Conservation (phyloP, 1,284 basidiomycete species). For the Schizopora paradoxa region DNA sequence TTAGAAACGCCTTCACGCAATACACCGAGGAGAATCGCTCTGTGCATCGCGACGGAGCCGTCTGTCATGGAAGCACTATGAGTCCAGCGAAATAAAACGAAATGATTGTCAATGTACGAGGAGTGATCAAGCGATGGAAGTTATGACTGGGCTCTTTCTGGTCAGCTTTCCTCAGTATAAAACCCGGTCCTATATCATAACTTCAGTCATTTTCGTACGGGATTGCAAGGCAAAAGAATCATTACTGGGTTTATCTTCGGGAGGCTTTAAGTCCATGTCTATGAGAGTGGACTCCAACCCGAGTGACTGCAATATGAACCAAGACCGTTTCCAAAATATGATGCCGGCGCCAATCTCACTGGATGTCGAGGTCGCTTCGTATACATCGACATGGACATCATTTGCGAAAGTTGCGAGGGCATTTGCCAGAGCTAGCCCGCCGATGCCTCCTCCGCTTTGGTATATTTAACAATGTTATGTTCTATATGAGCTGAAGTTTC, state of each 20-base stretch:
- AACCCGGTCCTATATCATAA: conserved; percentile 4
- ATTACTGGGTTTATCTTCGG: conserved; percentile 15
- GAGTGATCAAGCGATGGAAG: conserved; percentile 28
- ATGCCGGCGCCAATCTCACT: conserved; percentile 34
- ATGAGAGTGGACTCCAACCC: conserved; percentile 30
- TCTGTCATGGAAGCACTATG: too few species aligned
- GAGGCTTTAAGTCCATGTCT: conserved; percentile 22
- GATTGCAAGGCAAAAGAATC: conserved; percentile 11
- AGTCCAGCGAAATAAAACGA: too few species aligned
- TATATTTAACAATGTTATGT: too few species aligned
- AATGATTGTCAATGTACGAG: conserved; percentile 24
- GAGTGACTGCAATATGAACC: conserved; percentile 32
- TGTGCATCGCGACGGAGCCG: conserved; percentile 30
- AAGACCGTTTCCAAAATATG: conserved; percentile 36
- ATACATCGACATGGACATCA: conserved; percentile 29
- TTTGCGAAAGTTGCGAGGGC: conserved; percentile 28
- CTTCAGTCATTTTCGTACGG: conserved; percentile 14
- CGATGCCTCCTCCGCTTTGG: conserved; percentile 37
- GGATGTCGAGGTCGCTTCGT: conserved; percentile 32
- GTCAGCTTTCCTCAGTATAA: conserved; percentile 27
- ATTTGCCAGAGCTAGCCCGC: conserved; percentile 33
- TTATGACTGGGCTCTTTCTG: conserved; percentile 24
- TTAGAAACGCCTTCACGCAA: too few species aligned
- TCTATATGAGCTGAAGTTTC: too few species aligned
- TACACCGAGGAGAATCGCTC: conserved; percentile 31